Base-by-base conservation (phyloP, 257 asterid genomes). In the Jasminum sambac region DNA sequence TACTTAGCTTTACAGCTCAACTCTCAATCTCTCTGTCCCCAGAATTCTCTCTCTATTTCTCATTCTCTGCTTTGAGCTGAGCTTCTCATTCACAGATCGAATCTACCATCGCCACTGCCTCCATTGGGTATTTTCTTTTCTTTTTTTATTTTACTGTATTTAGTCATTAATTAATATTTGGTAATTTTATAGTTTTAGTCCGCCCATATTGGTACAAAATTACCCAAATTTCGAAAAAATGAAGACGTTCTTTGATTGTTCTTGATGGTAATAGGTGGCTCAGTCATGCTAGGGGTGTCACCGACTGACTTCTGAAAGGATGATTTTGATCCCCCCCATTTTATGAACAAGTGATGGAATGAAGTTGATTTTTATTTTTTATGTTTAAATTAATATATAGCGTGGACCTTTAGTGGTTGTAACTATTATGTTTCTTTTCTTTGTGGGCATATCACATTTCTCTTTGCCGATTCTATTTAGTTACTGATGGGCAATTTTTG, bases 1-100 rank as follows among this genome's bases (percentile, higher is more conserved):
- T 80, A 50, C 87, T 68, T 63, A 44, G 66, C 85, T 82, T 85
- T 85, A 82, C 90, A 85, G 87, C 90, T 85, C 82, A 76, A 74
- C 83, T 72, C 69, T 64, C 80, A 74, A 72, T 69, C 79, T 76
- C 42, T 42, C 72, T 16, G 19, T 61, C 61, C 39, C 41, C 65
- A 34, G 46, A 5, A 48, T 73, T 75, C 76, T 71, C 79, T 76
- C 81, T 72, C 62, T 9, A 11, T 55, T 11, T 55, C 36, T 55
- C 62, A 8, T 23, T 55, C 16, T 21, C 62, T 70, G 42, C 36
- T 69, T 48, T 41, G 68, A 71, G 82, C 81, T 82, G 66, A 75
- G 67, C 64, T 55, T 55, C 62, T 19, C 21, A 75, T 64, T 74
- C 82, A 52, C 83, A 63, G 84, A 82, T 85, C 90, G 70, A 85